Evolutionary conservation across 306 rosid genomes (phyloP), one percentile per base, ranked within the genome.

Genomic region (Malus fusca): DNA sequence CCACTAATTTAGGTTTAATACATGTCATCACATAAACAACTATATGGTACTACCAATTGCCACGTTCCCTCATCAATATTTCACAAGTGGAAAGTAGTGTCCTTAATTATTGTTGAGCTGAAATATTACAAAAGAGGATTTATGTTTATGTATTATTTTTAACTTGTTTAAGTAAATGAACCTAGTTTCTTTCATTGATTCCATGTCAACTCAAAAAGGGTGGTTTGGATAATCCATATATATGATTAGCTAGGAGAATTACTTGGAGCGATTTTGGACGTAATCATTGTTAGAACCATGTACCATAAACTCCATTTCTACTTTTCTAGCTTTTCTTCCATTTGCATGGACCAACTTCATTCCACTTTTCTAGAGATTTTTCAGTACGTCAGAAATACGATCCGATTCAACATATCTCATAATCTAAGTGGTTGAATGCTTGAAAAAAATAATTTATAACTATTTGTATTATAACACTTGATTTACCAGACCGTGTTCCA

Each of bases 401-500:
- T 37, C 9, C 9, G 9, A 7, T 37, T 7, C 42, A 37, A 37
- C 42, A 37, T 0, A 0, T 37, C 10, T 37, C 10, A 37, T 37
- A 37, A 37, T 6, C 2, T 37, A 37, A 37, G 42, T 37, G 42
- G 0, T 37, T 37, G 42, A 37, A 37, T 37, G 42, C 9, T 37
- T 37, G 42, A 37, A 37, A 37, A 37, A 37, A 37, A 1, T 7
- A 37, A 37, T 37, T 37, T 37, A 0, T 37, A 37, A 6, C 42
- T 37, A 37, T 1, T 37, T 37, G 9, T 37, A 37, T 37, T 7
- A 37, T 37, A 0, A 37, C 42, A 37, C 42, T 7, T 37, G 9
- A 0, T 37, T 37, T 6, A 37, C 42, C 42, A 0, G 2, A 1
- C 0, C 0, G 9, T 0, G 0, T 37, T 37, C 0, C 2, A 7